These are phyloP conservation scores for Tricholoma hemisulphureum DNA, from an alignment of 768 basidiomycete species.

Conservation along the genomic window DNA sequence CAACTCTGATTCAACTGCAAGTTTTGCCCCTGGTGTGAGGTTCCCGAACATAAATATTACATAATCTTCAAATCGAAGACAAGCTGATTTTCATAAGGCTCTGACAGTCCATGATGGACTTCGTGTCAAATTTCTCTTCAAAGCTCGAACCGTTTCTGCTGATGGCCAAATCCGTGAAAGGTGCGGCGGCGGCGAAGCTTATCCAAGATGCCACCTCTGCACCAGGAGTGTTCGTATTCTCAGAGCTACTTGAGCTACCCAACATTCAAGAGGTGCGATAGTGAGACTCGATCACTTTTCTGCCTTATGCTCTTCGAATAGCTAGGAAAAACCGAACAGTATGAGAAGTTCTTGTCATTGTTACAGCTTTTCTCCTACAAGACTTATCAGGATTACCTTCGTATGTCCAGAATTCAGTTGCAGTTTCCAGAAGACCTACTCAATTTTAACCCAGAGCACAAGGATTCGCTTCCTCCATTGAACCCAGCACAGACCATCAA, in stretches of 20 bases:
- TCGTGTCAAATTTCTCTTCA: slow-evolving; percentile 58
- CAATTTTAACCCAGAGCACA: slow-evolving; percentile 49
- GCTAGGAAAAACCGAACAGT: slow-evolving; percentile 67
- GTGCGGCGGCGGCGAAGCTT: slow-evolving; percentile 89
- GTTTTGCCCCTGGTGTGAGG: no score
- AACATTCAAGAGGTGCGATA: slow-evolving; percentile 81
- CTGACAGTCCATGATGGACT: slow-evolving; percentile 49
- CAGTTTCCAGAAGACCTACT: background rate
- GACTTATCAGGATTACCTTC: slow-evolving; percentile 79
- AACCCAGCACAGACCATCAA: slow-evolving; percentile 77
- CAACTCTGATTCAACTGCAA: no score
- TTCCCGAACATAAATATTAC: no score
- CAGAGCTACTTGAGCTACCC: slow-evolving; percentile 78
- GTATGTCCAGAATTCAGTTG: slow-evolving; percentile 36
- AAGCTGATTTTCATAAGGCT: no score
- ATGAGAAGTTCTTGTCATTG: slow-evolving; percentile 59
- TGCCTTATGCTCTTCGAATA: slow-evolving; percentile 27
- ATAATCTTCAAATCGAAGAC: no score
- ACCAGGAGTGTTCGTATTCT: slow-evolving; percentile 89
- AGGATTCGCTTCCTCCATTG: slow-evolving; percentile 63
- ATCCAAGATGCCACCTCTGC: slow-evolving; percentile 84
- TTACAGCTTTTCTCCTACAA: slow-evolving; percentile 89
- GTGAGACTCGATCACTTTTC: background rate
- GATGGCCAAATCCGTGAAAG: slow-evolving; percentile 89
- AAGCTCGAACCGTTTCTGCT: slow-evolving; percentile 89